These are phyloP conservation scores for Lichtheimia ornata DNA, from an alignment of 371 early-diverging fungal species.

Conservation along the genomic window DNA sequence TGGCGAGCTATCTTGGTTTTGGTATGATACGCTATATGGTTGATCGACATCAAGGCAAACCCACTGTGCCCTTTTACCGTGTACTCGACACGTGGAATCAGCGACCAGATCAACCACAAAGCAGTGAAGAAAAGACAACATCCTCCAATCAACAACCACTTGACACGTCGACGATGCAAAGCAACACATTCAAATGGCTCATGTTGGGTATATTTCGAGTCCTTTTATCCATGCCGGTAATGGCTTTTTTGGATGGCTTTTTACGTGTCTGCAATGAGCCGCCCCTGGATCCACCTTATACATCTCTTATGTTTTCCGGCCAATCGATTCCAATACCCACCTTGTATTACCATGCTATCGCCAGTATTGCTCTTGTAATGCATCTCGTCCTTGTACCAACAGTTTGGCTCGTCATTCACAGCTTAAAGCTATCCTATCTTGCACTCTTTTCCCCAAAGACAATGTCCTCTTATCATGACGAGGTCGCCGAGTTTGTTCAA, in stretches of 20 bases:
- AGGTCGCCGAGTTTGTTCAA: constrained; percentile 15
- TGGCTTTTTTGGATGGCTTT: constrained; percentile 29
- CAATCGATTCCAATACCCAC: background rate
- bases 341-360: constrained; percentile 18
- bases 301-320: background rate
- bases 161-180: constrained; percentile 5
- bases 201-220: constrained; percentile 7
- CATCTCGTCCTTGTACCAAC: constrained; percentile 28
- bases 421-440: background rate
- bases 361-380: constrained; percentile 24
- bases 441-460: constrained; percentile 4
- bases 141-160: background rate
- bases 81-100: constrained; percentile 21
- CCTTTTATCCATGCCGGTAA: constrained; percentile 18
- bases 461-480: background rate
- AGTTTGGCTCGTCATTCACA: constrained; percentile 15
- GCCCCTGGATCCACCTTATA: constrained; percentile 7
- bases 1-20: constrained; percentile 24
- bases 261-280: constrained; percentile 27
- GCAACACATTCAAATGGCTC: constrained; percentile 10
- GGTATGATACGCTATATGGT: constrained; percentile 25
- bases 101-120: background rate
- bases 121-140: no score
- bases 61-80: constrained; percentile 8
- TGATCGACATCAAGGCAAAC: constrained; percentile 15